Evolutionary conservation across 2,329 filamentous ascomycete species (phyloP), one percentile per base, ranked within the genome.

Genomic region (Arthrobotrys entomopaga): DNA sequence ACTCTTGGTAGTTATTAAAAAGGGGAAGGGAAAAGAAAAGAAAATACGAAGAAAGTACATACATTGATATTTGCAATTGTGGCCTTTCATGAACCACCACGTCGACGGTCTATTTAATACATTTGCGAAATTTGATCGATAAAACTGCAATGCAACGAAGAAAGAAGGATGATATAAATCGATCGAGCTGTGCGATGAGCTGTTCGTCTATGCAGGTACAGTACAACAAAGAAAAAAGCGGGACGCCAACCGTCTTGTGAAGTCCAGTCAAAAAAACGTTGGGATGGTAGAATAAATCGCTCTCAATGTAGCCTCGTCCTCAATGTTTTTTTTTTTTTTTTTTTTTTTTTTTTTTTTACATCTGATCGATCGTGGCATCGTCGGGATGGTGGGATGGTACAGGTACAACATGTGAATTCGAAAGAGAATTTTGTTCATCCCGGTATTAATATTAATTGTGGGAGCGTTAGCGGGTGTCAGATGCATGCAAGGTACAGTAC

Each of bases 201-300:
- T 73, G 69, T 56, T 73, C 69, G 61, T 61, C 61, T 61, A 73
- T 73, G 69, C 69, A 73, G 65, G 65, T 69, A 69, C 53, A 19
- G 56, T 49, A 53, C 43, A 61, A 24, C 43, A 22, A 52, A 24
- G 42, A 54, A 60, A n/a, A 34, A 61, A 56, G 57, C 50, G 65
- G 56, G 52, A 29, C 6, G 10, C 56, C 13, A 13, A 29, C 24
- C 22, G 10, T 24, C 42, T 34, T 20, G 7, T 15, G 22, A 34
- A 11, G n/a, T 48, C 46, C 19, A 50, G 46, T 50, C 26, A n/a
- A n/a, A n/a, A 50, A 53, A 29, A 13, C 22, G 24, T 34, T 22
- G 50, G 26, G 50, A 34, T 26, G 2, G 20, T n/a, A 15, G 24
- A 34, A 13, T 50, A 26, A 53, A 29, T 53, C 26, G 50, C 26